Percentiles rank a stretch among this genome's conserved stretches.
These are phyloP conservation scores for Macroventuria anomochaeta DNA, from an alignment of 2,329 filamentous ascomycete species.

Conservation along the genomic window DNA sequence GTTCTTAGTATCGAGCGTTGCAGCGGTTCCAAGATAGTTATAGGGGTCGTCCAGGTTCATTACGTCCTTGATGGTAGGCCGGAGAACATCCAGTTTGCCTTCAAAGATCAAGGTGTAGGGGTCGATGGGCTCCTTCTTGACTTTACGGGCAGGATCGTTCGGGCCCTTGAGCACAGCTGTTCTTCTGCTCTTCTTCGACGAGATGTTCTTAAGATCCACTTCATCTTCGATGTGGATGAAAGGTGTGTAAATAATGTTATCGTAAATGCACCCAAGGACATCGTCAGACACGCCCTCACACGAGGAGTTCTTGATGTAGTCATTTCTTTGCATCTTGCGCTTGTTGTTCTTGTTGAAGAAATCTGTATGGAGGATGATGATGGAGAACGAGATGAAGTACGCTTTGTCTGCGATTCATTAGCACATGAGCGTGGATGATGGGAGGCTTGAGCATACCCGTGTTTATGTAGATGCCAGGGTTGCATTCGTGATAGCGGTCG, in stretches of 20 bases:
- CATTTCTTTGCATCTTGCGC: constrained; percentile 94
- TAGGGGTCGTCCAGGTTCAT: constrained; percentile 94
- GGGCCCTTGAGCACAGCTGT: constrained; percentile 61
- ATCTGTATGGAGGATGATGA: constrained; percentile 95
- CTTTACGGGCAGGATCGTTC: constrained; percentile 69
- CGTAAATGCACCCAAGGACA: constrained; percentile 93
- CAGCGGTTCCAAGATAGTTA: constrained; percentile 79
- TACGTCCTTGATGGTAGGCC: constrained; percentile 88
- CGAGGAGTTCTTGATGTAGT: constrained; percentile 93
- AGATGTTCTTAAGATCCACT: constrained; percentile 75
- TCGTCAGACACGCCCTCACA: constrained; percentile 94
- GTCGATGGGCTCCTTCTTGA: constrained; percentile 84
- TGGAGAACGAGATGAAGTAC: constrained; percentile 97
- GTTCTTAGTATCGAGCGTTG: constrained; percentile 78
- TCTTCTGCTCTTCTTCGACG: constrained; percentile 74
- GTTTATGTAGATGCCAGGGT: constrained; percentile 89
- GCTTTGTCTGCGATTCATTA: constrained; percentile 71
- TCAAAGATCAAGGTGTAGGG: constrained; percentile 95
- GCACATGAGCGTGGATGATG: background rate
- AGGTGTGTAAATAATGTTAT: constrained; percentile 97
- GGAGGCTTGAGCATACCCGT: constrained; percentile 58
- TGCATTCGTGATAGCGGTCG: constrained; percentile 97
- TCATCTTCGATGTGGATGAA: constrained; percentile 98
- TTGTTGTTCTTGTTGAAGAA: constrained; percentile 99
- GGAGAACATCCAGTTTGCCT: constrained; percentile 78